Base-by-base conservation (phyloP, 768 basidiomycete species). In the Chalciporus sphaerocephalus region DNA sequence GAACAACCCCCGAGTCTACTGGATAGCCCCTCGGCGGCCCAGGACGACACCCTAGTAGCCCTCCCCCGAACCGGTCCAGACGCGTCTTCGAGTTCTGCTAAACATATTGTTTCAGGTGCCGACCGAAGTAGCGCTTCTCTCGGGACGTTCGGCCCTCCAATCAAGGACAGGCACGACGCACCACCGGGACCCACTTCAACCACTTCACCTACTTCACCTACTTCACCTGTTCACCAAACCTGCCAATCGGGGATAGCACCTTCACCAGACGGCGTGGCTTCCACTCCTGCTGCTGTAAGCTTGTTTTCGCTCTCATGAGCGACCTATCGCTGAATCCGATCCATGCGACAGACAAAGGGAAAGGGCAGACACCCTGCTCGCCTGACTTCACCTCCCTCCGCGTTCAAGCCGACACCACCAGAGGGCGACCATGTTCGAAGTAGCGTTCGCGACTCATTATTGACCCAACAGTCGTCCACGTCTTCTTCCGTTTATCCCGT, bases 401-500 rank as follows among this genome's bases (percentile, higher is more conserved):
- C 64, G 8, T 65, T 67, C 47, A 66, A 61, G 33, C 59, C 64
- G 15, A 40, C 59, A 16, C 44, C 37, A 18, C 24, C 52, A 8
- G 64, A 65, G 24, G 47, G 43, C 18, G 64, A 67, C 53, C 48
- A 75, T 51, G 64, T 67, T 24, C 77, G 81, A 47, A 80, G 81
- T 61, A 82, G 77, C 13, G 58, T 83, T 38, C 70, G 75, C 42
- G 73, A 74, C 54, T 80, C 79, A 20, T 40, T 75, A 7, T 69
- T 80, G 25, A 85, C 85, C 3, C 78, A 82, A 37, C 70, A 79
- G 47, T 87, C 87, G 3, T 75, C 73, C 9, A 74, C 75, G n/a
- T 81, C 85, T 13, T 87, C 87, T 5, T 90, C 89, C 13, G 67
- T 87, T 17, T 91, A 90, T 58, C 87, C 89, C 42, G 72, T 78